Conservation (phyloP, 1,139 yeast genomes). For the Yamadazyma atlantica region DNA sequence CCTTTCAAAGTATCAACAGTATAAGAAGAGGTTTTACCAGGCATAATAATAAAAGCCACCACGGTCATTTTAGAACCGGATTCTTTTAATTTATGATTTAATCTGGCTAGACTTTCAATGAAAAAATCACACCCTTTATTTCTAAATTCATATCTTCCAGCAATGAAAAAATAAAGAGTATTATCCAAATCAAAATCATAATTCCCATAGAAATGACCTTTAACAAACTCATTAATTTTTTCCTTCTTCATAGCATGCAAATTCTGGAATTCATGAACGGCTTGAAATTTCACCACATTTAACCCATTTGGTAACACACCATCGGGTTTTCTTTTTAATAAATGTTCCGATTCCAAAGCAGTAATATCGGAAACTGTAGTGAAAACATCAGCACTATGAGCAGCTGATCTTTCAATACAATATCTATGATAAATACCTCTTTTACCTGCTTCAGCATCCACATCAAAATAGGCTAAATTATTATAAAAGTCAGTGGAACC, state of each 20-base stretch:
- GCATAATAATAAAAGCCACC: constrained; percentile 98
- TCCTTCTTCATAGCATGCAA: constrained; percentile 90
- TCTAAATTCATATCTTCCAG: constrained; percentile 95
- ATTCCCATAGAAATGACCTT: constrained; percentile 97
- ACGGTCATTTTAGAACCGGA: constrained; percentile 86
- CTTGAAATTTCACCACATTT: constrained; percentile 93
- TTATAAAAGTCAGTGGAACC: constrained; percentile 96
- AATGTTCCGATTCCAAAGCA: constrained; percentile 90
- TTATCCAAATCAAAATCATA: constrained; percentile 93
- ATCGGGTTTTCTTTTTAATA: constrained; percentile 93
- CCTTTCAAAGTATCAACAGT: constrained; percentile 96
- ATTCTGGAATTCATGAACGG: constrained; percentile 97
- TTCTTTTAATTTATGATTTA: constrained; percentile 83
- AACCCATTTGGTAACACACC: constrained; percentile 97
- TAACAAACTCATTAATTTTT: constrained; percentile 88
- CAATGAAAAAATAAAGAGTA: constrained; percentile 91
- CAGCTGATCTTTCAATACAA: constrained; percentile 95
- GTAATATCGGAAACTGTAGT: constrained; percentile 97
- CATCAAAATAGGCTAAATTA: constrained; percentile 86
- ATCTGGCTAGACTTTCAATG: constrained; percentile 88
- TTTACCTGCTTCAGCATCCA: constrained; percentile 97
- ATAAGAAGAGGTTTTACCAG: constrained; percentile 90
- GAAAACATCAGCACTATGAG: constrained; percentile 95
- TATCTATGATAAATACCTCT: constrained; percentile 96
- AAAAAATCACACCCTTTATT: constrained; percentile 97